phyloP scores from a whole-genome alignment of 176 grass and related monocot species.

The Oryza brachyantha region DNA sequence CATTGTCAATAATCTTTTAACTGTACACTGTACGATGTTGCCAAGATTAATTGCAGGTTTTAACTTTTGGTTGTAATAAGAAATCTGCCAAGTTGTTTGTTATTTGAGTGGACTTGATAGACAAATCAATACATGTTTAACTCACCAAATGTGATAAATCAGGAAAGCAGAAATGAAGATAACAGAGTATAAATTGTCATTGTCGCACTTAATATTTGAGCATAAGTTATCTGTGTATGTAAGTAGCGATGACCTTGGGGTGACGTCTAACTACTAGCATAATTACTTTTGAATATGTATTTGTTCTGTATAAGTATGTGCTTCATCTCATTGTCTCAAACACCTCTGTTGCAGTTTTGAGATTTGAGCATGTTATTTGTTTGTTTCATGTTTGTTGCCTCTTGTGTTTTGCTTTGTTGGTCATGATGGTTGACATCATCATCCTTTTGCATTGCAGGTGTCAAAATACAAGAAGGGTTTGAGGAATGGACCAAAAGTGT shows the following conservation, averaged over 20 bases:
- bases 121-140: neutral
- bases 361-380: neutral
- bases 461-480: conserved; percentile 76
- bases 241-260: neutral
- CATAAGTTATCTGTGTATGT: neutral
- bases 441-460: conserved; percentile 52
- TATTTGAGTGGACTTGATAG: neutral
- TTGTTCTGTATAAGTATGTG: neutral
- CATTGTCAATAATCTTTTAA: too few species aligned
- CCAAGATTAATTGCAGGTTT: neutral
- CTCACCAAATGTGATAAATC: neutral
- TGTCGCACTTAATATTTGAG: neutral
- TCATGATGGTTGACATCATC: neutral
- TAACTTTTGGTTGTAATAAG: neutral
- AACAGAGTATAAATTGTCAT: neutral
- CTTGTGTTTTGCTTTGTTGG: neutral
- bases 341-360: neutral
- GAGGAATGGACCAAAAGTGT: conserved; percentile 85
- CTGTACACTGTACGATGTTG: neutral
- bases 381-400: neutral
- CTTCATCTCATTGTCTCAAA: neutral
- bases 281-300: neutral
- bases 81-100: neutral
- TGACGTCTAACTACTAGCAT: neutral
- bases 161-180: neutral